Conservation (phyloP, 768 basidiomycete genomes). For the Lactifluus subvellereus region DNA sequence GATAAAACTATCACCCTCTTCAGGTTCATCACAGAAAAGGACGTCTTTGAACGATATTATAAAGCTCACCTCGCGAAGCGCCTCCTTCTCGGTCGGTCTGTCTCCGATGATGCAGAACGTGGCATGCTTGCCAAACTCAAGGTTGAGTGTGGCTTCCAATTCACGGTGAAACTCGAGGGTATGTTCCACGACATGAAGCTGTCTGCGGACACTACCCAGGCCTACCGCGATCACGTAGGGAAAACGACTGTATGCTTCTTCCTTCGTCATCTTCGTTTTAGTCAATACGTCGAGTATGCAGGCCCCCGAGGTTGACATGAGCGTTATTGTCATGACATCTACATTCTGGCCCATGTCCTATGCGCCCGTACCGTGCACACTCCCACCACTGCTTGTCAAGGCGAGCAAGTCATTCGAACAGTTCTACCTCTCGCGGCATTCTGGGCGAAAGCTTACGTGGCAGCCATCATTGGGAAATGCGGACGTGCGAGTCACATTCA, state of each 20-base stretch:
- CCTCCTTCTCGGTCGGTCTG: slow-evolving; percentile 75
- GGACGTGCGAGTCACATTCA: slow-evolving; percentile 82
- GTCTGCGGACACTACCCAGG: slow-evolving; percentile 73
- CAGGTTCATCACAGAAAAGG: slow-evolving; percentile 90
- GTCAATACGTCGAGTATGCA: slow-evolving; percentile 31
- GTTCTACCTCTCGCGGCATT: slow-evolving; percentile 86
- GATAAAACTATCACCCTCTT: slow-evolving; percentile 97
- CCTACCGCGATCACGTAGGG: slow-evolving; percentile 58
- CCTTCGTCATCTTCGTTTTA: not conserved
- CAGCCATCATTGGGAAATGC: slow-evolving; percentile 85
- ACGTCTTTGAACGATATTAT: slow-evolving; percentile 97
- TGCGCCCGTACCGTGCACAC: slow-evolving; percentile 53
- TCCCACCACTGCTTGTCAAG: slow-evolving; percentile 59
- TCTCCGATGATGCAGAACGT: slow-evolving; percentile 96
- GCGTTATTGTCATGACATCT: slow-evolving; percentile 90
- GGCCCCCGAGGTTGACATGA: slow-evolving; percentile 73
- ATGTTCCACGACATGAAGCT: slow-evolving; percentile 98
- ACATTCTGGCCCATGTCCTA: slow-evolving; percentile 92
- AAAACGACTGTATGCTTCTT: slow-evolving; percentile 51
- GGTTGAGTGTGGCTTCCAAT: slow-evolving; percentile 92
- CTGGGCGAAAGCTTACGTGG: slow-evolving; percentile 88
- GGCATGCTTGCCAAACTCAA: slow-evolving; percentile 97
- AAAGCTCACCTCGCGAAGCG: slow-evolving; percentile 94
- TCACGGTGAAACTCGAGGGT: slow-evolving; percentile 95
- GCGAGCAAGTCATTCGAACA: slow-evolving; percentile 75